Conservation (phyloP, 768 basidiomycete genomes). For the Naganishia kalamii region DNA sequence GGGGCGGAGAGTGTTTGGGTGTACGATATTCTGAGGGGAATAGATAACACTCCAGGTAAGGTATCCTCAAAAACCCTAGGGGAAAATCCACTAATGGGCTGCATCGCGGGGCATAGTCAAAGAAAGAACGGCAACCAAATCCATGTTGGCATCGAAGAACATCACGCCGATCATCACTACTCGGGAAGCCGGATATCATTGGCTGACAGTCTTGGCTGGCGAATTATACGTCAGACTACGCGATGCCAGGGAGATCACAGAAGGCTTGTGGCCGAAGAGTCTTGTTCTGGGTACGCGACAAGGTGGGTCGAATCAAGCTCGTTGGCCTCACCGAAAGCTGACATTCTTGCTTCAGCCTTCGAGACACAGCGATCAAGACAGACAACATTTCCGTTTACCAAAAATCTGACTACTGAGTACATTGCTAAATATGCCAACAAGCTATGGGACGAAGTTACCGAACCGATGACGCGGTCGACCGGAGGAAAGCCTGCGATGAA, state of each 20-base stretch:
- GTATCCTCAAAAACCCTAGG: not conserved
- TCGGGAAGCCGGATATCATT: slow-evolving; percentile 70
- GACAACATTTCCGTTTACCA: slow-evolving; percentile 74
- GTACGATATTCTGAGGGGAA: slow-evolving; percentile 76
- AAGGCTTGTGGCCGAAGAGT: slow-evolving; percentile 85
- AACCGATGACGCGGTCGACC: slow-evolving; percentile 43
- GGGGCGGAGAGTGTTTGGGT: slow-evolving; percentile 66
- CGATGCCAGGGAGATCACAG: slow-evolving; percentile 66
- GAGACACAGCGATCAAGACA: slow-evolving; percentile 71
- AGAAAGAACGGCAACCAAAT: slow-evolving; percentile 73
- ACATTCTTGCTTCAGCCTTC: slow-evolving; percentile 53
- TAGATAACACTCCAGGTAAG: slow-evolving; percentile 80
- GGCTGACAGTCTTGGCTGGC: slow-evolving; percentile 85
- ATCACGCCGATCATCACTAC: slow-evolving; percentile 70
- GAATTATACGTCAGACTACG: slow-evolving; percentile 78
- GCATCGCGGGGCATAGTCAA: slow-evolving; percentile 57
- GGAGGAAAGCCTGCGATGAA: slow-evolving; percentile 50
- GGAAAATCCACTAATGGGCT: too few species aligned
- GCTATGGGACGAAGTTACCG: slow-evolving; percentile 82
- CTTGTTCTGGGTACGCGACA: slow-evolving; percentile 71
- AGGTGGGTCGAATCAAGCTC: slow-evolving; percentile 50
- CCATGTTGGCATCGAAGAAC: slow-evolving; percentile 96
- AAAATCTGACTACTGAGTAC: slow-evolving; percentile 65
- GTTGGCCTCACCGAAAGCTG: not conserved
- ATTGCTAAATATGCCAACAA: slow-evolving; percentile 70